Percentiles rank a stretch among this genome's conserved stretches.
These are phyloP conservation scores for Didymella keratinophila DNA, from an alignment of 2,329 filamentous ascomycete species.

Conservation along the genomic window DNA sequence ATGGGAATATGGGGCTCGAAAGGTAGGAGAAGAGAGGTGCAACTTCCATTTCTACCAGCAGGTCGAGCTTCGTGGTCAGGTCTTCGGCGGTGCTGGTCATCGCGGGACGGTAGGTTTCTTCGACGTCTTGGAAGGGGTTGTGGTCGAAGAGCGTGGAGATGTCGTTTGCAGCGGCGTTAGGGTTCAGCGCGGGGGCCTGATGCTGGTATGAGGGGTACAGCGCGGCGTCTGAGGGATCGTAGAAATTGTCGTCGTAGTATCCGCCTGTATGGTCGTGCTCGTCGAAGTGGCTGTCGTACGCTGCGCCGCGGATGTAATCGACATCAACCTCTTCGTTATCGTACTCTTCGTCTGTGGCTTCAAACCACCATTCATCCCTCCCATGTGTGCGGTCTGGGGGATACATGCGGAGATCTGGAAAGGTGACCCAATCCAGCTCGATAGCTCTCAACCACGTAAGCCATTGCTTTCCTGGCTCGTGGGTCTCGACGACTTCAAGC, in stretches of 20 bases:
- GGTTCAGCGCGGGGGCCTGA: constrained; percentile 4
- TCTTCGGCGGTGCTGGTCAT: constrained; percentile 33
- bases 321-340: constrained; percentile 36
- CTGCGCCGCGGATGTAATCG: constrained; percentile 39
- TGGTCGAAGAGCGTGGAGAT: constrained; percentile 42
- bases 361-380: constrained; percentile 40
- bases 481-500: constrained; percentile 38
- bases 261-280: constrained; percentile 46
- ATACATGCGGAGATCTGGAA: constrained; percentile 44
- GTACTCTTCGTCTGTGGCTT: constrained; percentile 21
- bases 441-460: constrained; percentile 43
- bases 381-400: constrained; percentile 38
- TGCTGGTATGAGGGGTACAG: constrained; percentile 41
- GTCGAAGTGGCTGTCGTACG: constrained; percentile 40
- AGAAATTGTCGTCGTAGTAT: constrained; percentile 49
- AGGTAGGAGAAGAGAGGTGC: constrained; percentile 46
- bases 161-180: constrained; percentile 29
- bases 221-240: constrained; percentile 34
- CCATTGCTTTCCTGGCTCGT: constrained; percentile 38
- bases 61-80: constrained; percentile 39
- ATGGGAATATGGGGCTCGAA: constrained; percentile 32
- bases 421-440: constrained; percentile 47
- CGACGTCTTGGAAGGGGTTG: constrained; percentile 44
- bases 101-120: constrained; percentile 28
- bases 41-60: constrained; percentile 45